Base-by-base conservation (phyloP, 2,329 filamentous ascomycete species). In the Septoria linicola region DNA sequence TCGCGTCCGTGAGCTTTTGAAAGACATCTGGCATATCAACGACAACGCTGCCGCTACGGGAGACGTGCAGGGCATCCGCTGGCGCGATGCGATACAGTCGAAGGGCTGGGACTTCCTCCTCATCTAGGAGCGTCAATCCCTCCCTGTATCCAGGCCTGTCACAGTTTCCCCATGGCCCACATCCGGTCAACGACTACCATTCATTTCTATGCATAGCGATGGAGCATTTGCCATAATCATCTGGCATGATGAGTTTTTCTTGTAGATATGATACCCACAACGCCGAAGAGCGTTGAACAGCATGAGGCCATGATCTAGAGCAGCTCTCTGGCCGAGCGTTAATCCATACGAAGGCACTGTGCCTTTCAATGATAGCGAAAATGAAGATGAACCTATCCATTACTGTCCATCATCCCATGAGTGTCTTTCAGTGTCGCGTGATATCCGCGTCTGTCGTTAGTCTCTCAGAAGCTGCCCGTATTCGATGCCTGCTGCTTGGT, bases 51-150 rank as follows among this genome's bases (percentile, higher is more conserved):
- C 72, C 39, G 67, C 68, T 61, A 68, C 73, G 73, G 71, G 73
- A 61, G 70, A 70, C 59, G 71, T 66, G 62, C 84, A 82, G 67
- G 85, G 86, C 74, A 82, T 95, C 72, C 90, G 91, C 83, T 97
- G 92, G 92, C 81, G 92, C 75, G 88, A 95, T 73, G 82, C 92
- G 68, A 96, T 96, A 90, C 83, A 82, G 73, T 82, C 85, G 74
- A 93, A 92, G 76, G 83, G 83, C 63, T 96, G 89, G 91, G 89
- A 95, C 70, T 93, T 89, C 75, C 79, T 96, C 71, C 81, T 96
- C 71, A 91, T 96, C 73, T 96, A 59, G 51, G 51, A 47, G 17
- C 39, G 31, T 35, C 4, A 19, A 41, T 21, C 37, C 23, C 51
- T 48, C 49, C 25, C 48, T 55, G 59, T 60, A 60, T 65, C 63